Conservation (phyloP, 208 protist genomes). For the Zelonia costaricensis region DNA sequence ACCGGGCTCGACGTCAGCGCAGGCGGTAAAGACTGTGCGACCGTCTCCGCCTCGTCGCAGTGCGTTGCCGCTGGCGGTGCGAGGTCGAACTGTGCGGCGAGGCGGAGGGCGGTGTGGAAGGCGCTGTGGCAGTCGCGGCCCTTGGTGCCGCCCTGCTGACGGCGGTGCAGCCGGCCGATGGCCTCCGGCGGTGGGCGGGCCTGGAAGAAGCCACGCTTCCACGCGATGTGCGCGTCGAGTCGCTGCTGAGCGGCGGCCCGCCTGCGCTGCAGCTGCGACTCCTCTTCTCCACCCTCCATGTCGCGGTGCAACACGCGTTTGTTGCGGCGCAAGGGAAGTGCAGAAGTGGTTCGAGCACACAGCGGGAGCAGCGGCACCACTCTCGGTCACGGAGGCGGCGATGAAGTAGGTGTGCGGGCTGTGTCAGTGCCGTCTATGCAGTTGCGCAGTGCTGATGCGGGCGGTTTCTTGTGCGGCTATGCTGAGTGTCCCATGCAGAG, state of each 20-base stretch:
- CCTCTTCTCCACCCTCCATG: slow-evolving; percentile 5
- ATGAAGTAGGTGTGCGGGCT: too few relatives aligned
- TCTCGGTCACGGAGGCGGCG: too few relatives aligned
- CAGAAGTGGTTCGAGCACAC: too few relatives aligned
- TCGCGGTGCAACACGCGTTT: not conserved
- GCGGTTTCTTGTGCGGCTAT: too few relatives aligned
- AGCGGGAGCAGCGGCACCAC: too few relatives aligned
- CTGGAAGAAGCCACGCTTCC: slow-evolving; percentile 83
- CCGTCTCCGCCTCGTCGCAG: slow-evolving; percentile 35
- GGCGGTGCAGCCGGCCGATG: slow-evolving; percentile 55
- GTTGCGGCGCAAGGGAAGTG: not conserved
- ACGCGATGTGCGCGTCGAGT: slow-evolving; percentile 46
- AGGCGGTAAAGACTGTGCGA: slow-evolving; percentile 18
- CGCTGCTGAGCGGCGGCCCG: slow-evolving; percentile 39
- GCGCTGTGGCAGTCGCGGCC: slow-evolving; percentile 12
- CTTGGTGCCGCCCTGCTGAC: slow-evolving; percentile 30
- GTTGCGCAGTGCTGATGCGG: too few relatives aligned
- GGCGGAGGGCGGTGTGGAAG: slow-evolving; percentile 14
- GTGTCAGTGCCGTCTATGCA: too few relatives aligned
- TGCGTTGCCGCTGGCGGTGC: slow-evolving; percentile 20
- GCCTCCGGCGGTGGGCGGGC: slow-evolving; percentile 56
- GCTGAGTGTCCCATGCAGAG: too few relatives aligned
- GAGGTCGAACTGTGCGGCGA: not conserved
- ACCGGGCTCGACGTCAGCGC: not conserved
- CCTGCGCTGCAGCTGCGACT: slow-evolving; percentile 16